Evolutionary conservation across 371 early-diverging fungal genomes (phyloP).

Genomic region (Mucor piriformis): DNA sequence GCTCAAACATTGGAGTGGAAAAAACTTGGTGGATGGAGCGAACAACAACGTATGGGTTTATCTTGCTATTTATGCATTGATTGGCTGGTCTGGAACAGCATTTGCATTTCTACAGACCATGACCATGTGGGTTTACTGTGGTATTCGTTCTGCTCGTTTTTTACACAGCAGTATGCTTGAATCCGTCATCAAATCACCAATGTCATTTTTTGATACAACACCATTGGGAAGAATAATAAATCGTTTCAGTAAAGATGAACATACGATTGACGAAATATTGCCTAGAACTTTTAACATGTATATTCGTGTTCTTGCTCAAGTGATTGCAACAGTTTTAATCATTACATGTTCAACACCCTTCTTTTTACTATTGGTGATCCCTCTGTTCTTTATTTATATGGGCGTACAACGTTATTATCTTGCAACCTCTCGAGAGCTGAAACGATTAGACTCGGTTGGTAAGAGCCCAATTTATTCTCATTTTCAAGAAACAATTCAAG

Average conservation of each 20-base stretch:
- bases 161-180: constrained; percentile 64
- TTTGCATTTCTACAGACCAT: constrained; percentile 74
- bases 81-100: constrained; percentile 72
- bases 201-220: constrained; percentile 87
- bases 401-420: constrained; percentile 75
- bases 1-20: constrained; percentile 74
- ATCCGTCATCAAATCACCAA: constrained; percentile 69
- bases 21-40: constrained; percentile 43
- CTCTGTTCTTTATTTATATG: constrained; percentile 60
- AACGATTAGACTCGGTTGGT: constrained; percentile 80
- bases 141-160: constrained; percentile 70
- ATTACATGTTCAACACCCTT: constrained; percentile 66
- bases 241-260: constrained; percentile 88
- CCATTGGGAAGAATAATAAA: constrained; percentile 88
- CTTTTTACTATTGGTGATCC: constrained; percentile 61
- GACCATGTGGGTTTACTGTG: constrained; percentile 82
- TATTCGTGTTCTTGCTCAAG: constrained; percentile 51
- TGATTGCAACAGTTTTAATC: constrained; percentile 60
- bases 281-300: constrained; percentile 68
- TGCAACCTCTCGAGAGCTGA: constrained; percentile 74
- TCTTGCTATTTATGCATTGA: constrained; percentile 77
- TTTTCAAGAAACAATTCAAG: constrained; percentile 78
- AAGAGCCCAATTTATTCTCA: constrained; percentile 85
- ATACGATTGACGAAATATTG: constrained; percentile 79
- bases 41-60: constrained; percentile 58